phyloP scores from a whole-genome alignment of 2,329 filamentous ascomycete genomes.

The Ascochyta clinopodiicola region DNA sequence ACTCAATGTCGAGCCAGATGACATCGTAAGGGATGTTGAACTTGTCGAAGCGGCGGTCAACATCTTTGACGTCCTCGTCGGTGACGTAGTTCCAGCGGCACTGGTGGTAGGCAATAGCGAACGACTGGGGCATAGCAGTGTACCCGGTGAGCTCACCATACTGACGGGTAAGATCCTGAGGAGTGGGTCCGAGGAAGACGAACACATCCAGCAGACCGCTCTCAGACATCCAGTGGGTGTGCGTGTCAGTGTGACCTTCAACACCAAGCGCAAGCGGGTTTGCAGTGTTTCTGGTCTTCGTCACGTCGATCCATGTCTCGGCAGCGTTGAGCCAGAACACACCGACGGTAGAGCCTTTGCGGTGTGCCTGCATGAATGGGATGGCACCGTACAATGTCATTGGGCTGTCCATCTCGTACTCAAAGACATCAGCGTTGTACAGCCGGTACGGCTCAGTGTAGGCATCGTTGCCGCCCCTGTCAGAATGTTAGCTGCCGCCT shows the following conservation, averaged over 20 bases:
- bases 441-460: slow-evolving; percentile 90
- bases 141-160: slow-evolving; percentile 92
- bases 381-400: slow-evolving; percentile 99
- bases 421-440: slow-evolving; percentile 97
- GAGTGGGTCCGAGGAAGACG: slow-evolving; percentile 88
- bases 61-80: slow-evolving; percentile 95
- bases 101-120: slow-evolving; percentile 92
- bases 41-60: slow-evolving; percentile 96
- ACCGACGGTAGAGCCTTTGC: slow-evolving; percentile 89
- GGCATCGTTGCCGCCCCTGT: slow-evolving; percentile 77
- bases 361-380: slow-evolving; percentile 96
- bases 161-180: slow-evolving; percentile 78
- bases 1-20: slow-evolving; percentile 98
- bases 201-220: slow-evolving; percentile 89
- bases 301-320: slow-evolving; percentile 96
- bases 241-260: slow-evolving; percentile 73
- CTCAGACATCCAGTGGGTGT: slow-evolving; percentile 98
- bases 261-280: slow-evolving; percentile 81
- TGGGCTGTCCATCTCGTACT: slow-evolving; percentile 94
- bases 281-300: slow-evolving; percentile 74
- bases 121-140: slow-evolving; percentile 89
- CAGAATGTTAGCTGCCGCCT: slow-evolving; percentile 5
- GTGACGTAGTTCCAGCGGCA: slow-evolving; percentile 99
- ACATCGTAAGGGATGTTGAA: slow-evolving; percentile 96
- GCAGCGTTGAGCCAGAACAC: slow-evolving; percentile 98